These are phyloP conservation scores for Aspergillus caelatus DNA, from an alignment of 2,329 filamentous ascomycete genomes.

Conservation along the genomic window DNA sequence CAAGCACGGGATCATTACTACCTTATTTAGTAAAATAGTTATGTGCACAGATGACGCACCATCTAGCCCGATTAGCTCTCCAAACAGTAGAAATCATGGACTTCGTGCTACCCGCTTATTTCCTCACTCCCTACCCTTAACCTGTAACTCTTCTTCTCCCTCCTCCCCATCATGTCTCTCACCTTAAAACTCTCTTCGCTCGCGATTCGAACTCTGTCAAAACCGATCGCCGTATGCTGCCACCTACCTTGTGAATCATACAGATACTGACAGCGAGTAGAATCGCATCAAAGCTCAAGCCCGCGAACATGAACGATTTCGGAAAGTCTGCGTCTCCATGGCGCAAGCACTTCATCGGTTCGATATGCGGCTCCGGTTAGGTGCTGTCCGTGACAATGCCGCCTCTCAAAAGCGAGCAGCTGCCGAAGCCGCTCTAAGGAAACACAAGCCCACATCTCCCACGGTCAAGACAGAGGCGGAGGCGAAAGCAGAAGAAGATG, in stretches of 20 bases:
- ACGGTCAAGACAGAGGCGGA: slow-evolving; percentile 66
- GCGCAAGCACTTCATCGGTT: slow-evolving; percentile 67
- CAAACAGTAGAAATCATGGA: slow-evolving; percentile 14
- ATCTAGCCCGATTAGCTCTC: slow-evolving; percentile 16
- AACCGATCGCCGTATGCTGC: slow-evolving; percentile 64
- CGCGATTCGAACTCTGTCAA: slow-evolving; percentile 66
- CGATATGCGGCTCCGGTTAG: slow-evolving; percentile 70
- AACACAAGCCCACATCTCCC: slow-evolving; percentile 55
- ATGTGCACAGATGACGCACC: slow-evolving; percentile 13
- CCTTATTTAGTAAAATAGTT: neutral
- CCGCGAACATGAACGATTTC: slow-evolving; percentile 69
- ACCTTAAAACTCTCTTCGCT: slow-evolving; percentile 69
- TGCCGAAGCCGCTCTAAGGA: slow-evolving; percentile 58
- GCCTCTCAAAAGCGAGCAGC: slow-evolving; percentile 51
- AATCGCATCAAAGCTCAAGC: slow-evolving; percentile 70
- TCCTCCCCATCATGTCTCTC: slow-evolving; percentile 56
- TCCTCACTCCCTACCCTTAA: neutral
- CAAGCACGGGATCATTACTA: slow-evolving; percentile 12
- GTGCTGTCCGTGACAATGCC: slow-evolving; percentile 64
- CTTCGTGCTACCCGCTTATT: neutral
- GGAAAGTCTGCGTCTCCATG: slow-evolving; percentile 61
- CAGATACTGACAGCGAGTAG: slow-evolving; percentile 45
- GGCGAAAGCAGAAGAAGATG: slow-evolving; percentile 58
- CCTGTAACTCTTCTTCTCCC: neutral
- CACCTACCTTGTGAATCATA: neutral